Evolutionary conservation across 371 early-diverging fungal genomes (phyloP), one percentile per base, ranked within the genome.

Genomic region (Mortierella sp.): DNA sequence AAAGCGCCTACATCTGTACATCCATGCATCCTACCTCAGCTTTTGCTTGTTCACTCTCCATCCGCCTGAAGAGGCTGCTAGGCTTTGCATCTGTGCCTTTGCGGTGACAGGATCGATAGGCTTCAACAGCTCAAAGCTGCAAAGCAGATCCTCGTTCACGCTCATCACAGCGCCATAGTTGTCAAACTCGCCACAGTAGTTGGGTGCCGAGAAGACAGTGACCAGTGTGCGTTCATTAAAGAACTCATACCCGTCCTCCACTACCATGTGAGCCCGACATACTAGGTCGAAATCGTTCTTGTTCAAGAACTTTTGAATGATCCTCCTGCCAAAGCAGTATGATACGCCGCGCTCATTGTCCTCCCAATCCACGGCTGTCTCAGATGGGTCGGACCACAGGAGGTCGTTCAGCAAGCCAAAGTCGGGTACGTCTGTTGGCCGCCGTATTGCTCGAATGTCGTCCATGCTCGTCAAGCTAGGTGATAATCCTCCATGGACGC

Each of bases 101-200:
- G 71, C 71, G 8, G 67, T 67, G 12, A 69, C 73, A 28, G 63
- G 69, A 45, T 76, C 76, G 43, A 76, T 76, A n/a, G 76, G 76
- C 54, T 76, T 76, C n/a, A 76, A 60, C 31, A 76, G 63, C 52
- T 79, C 79, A 69, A 79, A 79, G 48, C 73, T 72, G 78, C 99
- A 98, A 81, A 96, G 88, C 51, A 98, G 84, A 52, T 95, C 91
- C 61, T 95, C 92, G 71, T 94, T 94, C 24, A 99, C 97, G 52
- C 89, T 88, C 98, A 99, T 97, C 81, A 98, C 95, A 1, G 96
- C 98, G 22, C 96, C 97, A 50, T 87, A 90, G 67, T 98, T 99
- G 71, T 97, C 97, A 84, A 98, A 99, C 81, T 98, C 98, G 45
- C 98, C 99, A 80, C 99, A 99, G 72, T 98, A 99, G 81, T 99